phyloP scores from a whole-genome alignment of 2,329 filamentous ascomycete species.

The Penicillium thymicola region DNA sequence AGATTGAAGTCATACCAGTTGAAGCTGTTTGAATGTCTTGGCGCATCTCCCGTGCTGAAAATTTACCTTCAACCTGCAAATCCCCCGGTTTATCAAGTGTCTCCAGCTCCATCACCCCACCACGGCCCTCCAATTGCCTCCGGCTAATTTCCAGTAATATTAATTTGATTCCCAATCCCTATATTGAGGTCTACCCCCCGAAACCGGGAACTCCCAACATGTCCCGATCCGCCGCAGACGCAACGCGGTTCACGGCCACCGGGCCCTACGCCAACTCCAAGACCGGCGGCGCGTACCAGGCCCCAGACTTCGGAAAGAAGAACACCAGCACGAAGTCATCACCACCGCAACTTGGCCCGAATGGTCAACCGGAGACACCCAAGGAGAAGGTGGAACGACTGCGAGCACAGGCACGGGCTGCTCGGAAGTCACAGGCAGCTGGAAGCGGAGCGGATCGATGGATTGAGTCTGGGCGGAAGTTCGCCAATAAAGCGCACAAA shows the following conservation, averaged over 20 bases:
- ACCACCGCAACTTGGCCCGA: conserved; percentile 23
- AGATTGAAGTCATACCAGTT: not conserved
- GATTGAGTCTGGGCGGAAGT: conserved; percentile 52
- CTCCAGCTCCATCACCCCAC: conserved; percentile 10
- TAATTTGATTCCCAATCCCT: not conserved
- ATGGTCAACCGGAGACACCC: conserved; percentile 55
- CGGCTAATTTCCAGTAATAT: not conserved
- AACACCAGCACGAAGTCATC: conserved; percentile 6
- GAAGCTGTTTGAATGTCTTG: conserved; percentile 24
- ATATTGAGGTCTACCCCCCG: not conserved
- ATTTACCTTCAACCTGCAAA: conserved; percentile 25
- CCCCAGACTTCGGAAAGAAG: conserved; percentile 29
- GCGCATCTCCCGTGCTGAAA: conserved; percentile 24
- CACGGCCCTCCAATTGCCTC: conserved; percentile 1
- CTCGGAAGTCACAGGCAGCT: conserved; percentile 58
- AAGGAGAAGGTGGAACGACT: conserved; percentile 67
- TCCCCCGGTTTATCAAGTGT: conserved; percentile 10
- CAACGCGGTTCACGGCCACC: conserved; percentile 51
- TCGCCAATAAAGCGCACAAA: conserved; percentile 61
- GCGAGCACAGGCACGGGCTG: conserved; percentile 65
- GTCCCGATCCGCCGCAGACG: conserved; percentile 49
- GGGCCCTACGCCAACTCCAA: conserved; percentile 49
- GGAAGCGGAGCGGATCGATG: conserved; percentile 52
- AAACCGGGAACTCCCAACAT: conserved; percentile 26
- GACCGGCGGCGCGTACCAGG: conserved; percentile 31